phyloP scores from a whole-genome alignment of 768 basidiomycete genomes.

The Nidularia pulvinata region DNA sequence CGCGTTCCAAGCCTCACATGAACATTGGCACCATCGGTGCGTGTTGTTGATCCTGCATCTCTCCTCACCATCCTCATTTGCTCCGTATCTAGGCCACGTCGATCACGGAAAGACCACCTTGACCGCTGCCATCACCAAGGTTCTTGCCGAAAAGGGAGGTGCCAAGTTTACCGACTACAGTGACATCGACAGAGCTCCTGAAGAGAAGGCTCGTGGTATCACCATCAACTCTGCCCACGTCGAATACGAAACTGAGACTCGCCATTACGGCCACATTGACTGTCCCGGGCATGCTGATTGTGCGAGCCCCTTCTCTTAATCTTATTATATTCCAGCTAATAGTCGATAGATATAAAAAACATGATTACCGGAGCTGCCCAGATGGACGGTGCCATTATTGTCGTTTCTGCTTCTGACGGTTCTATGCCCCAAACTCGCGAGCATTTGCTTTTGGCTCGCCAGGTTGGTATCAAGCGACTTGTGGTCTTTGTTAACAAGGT shows the following conservation, averaged over 20 bases:
- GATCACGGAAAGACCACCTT: constrained; percentile 99
- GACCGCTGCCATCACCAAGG: constrained; percentile 95
- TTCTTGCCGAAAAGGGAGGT: constrained; percentile 75
- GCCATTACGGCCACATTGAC: constrained; percentile 98
- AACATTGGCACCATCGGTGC: constrained; percentile 93
- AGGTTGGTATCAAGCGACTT: constrained; percentile 96
- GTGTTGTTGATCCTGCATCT: too few species aligned
- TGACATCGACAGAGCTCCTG: constrained; percentile 98
- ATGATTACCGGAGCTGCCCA: constrained; percentile 99
- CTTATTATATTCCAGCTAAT: constrained; percentile 6
- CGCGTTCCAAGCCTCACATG: constrained; percentile 86
- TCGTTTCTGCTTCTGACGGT: constrained; percentile 98
- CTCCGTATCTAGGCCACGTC: constrained; percentile 67
- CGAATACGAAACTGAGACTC: constrained; percentile 89
- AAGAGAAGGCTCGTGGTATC: constrained; percentile 99
- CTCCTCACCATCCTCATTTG: constrained; percentile 3
- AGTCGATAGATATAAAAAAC: constrained; percentile 81
- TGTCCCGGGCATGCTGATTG: constrained; percentile 97
- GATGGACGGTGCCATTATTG: constrained; percentile 95
- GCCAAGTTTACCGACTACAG: constrained; percentile 94
- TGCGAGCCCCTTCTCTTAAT: constrained; percentile 31
- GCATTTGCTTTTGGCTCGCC: constrained; percentile 95
- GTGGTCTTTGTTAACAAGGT: constrained; percentile 99
- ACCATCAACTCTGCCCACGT: constrained; percentile 99
- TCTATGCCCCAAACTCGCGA: constrained; percentile 99